These are phyloP conservation scores for Parathielavia appendiculata DNA, from an alignment of 495 filamentous ascomycete genomes.

Conservation along the genomic window DNA sequence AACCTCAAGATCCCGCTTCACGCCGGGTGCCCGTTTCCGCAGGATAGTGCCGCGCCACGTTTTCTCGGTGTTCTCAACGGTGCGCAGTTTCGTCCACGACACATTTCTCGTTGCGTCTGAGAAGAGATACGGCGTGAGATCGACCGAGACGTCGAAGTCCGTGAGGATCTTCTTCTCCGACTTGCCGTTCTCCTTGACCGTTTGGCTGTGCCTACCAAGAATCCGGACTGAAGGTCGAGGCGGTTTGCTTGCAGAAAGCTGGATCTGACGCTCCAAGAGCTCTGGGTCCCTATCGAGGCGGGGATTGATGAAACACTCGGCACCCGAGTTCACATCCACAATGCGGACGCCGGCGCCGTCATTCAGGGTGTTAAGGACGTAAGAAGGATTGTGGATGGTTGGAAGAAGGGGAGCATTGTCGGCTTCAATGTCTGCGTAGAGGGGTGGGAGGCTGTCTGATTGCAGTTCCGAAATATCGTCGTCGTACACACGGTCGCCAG, in stretches of 20 bases:
- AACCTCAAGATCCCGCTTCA: slow-evolving; percentile 37
- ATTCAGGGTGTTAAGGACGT: slow-evolving; percentile 8
- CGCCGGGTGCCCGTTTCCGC: slow-evolving; percentile 37
- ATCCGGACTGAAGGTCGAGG: slow-evolving; percentile 46
- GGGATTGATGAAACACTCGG: slow-evolving; percentile 34
- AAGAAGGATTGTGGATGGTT: slow-evolving; percentile 1
- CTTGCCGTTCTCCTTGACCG: slow-evolving; percentile 40
- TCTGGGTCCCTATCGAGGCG: slow-evolving; percentile 39
- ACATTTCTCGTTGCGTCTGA: slow-evolving; percentile 29
- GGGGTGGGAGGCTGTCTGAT: slow-evolving; percentile 34
- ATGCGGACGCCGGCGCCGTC: neutral
- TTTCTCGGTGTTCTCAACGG: slow-evolving; percentile 39
- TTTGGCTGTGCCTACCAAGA: slow-evolving; percentile 48
- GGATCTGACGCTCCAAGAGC: slow-evolving; percentile 41
- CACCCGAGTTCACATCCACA: slow-evolving; percentile 27
- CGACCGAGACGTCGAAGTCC: slow-evolving; percentile 50
- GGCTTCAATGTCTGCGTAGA: slow-evolving; percentile 30
- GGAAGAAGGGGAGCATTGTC: slow-evolving; percentile 27
- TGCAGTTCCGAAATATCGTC: slow-evolving; percentile 31
- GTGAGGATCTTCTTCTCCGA: slow-evolving; percentile 39
- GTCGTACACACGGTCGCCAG: slow-evolving; percentile 25
- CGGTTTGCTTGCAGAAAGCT: slow-evolving; percentile 37
- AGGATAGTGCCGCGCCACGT: slow-evolving; percentile 40
- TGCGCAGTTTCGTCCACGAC: slow-evolving; percentile 32
- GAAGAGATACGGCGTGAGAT: slow-evolving; percentile 48